Conservation (phyloP, 2,329 filamentous ascomycete species). For the Cucurbitaria berberidis region DNA sequence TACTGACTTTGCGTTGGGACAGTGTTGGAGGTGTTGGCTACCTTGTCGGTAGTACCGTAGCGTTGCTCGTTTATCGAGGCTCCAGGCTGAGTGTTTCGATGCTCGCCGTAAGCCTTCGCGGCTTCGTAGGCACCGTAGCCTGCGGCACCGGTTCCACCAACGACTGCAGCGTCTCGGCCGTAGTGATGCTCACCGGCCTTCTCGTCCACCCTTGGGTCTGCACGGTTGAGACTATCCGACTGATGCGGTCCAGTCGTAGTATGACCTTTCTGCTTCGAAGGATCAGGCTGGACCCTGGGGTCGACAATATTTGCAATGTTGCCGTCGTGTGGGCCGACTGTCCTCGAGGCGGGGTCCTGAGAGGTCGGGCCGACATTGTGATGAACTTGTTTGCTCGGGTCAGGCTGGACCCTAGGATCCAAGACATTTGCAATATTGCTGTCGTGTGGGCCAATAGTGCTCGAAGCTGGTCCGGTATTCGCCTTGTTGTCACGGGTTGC, state of each 20-base stretch:
- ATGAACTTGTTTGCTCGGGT: conserved; percentile 10
- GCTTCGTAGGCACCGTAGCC: conserved; percentile 45
- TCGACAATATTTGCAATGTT: conserved; percentile 43
- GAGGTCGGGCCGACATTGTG: not conserved
- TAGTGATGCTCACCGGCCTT: conserved; percentile 29
- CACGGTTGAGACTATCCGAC: conserved; percentile 32
- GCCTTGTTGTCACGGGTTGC: conserved; percentile 22
- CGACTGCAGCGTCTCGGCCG: conserved; percentile 36
- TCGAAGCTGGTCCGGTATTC: conserved; percentile 26
- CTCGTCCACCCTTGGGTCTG: conserved; percentile 34
- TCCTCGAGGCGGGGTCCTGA: conserved; percentile 18
- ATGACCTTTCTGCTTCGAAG: conserved; percentile 35
- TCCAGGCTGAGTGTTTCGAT: conserved; percentile 36
- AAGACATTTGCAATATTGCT: conserved; percentile 42
- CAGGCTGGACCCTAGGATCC: conserved; percentile 39
- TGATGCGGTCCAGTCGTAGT: conserved; percentile 35
- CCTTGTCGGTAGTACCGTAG: conserved; percentile 33
- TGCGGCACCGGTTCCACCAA: conserved; percentile 38
- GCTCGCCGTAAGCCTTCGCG: conserved; percentile 34
- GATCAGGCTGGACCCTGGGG: conserved; percentile 39
- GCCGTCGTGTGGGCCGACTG: conserved; percentile 39
- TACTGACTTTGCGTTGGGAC: conserved; percentile 19
- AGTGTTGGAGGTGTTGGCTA: conserved; percentile 30
- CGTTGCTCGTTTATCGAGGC: conserved; percentile 42
- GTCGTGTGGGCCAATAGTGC: conserved; percentile 38